Base-by-base conservation (phyloP, 441 rosid species). In the Gossypium lobatum region DNA sequence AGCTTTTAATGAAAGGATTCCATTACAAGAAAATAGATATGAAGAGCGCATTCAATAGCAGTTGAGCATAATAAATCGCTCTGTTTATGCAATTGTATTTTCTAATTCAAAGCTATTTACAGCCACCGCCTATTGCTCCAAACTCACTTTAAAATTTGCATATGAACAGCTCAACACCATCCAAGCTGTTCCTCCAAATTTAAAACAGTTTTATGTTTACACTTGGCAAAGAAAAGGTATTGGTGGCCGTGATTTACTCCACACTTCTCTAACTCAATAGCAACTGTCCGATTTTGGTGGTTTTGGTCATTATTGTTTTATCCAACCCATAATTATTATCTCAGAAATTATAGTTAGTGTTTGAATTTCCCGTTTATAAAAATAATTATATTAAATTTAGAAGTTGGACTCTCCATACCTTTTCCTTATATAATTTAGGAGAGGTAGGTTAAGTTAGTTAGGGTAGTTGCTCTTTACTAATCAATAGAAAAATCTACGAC, bases 381-480 rank as follows among this genome's bases (percentile, higher is more conserved):
- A 31, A 31, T 5, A 3, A 31, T 31, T 31, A 5, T 4, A 31
- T 31, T 31, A 31, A 31, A 31, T 31, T 31, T 31, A 31, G 6
- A 31, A 31, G 37, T 5, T 31, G 6, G 37, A 31, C 37, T 5
- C 37, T 31, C 37, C 37, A 31, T 31, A 31, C 37, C 37, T 31
- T 31, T 31, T 31, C 37, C 37, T 31, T 31, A 5, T 31, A 31
- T 31, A 31, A 31, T 31, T 31, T 4, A 5, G 37, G 37, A 31
- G 37, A 31, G 37, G 37, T 31, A 1, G 37, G 37, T 77, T 81
- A 77, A 70, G 73, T 52, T 72, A 37, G 84, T 71, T 79, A 78
- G 8, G 75, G 79, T 77, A 14, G 81, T 81, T 77, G 73, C 80
- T 55, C 64, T 75, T 77, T 69, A 8, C 73, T 28, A 31, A 31